Percentiles rank a stretch among this genome's conserved stretches.
phyloP scores from a whole-genome alignment of 495 filamentous ascomycete species.

The Neurospora pannonica region DNA sequence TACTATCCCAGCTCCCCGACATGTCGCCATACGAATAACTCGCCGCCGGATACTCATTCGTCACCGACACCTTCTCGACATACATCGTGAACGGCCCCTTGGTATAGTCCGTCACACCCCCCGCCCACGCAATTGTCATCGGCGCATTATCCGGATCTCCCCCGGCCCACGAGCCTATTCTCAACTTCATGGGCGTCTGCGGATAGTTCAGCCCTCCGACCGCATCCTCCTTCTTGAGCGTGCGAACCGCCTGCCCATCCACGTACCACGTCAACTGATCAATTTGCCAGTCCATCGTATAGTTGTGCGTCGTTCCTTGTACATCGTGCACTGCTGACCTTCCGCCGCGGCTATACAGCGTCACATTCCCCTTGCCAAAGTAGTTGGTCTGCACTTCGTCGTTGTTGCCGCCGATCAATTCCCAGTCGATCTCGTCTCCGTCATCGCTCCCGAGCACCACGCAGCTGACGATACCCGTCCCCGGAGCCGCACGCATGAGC shows the following conservation, averaged over 20 bases:
- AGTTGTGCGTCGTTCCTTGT: constrained; percentile 62
- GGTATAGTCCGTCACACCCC: constrained; percentile 63
- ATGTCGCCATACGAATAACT: constrained; percentile 61
- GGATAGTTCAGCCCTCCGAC: constrained; percentile 61
- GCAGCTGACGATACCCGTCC: constrained; percentile 64
- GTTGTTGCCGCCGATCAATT: constrained; percentile 56
- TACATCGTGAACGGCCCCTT: constrained; percentile 74
- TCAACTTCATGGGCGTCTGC: constrained; percentile 76
- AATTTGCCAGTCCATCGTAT: constrained; percentile 74
- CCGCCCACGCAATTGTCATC: constrained; percentile 81
- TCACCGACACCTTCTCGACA: constrained; percentile 57
- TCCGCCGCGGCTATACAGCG: constrained; percentile 59
- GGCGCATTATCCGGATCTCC: constrained; percentile 58
- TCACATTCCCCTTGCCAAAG: constrained; percentile 81
- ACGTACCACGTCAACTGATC: constrained; percentile 67
- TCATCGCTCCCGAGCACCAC: constrained; percentile 79
- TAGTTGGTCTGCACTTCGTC: constrained; percentile 77
- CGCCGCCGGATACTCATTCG: constrained; percentile 59
- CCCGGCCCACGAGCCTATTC: constrained; percentile 73
- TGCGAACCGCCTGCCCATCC: constrained; percentile 58
- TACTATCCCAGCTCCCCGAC: constrained; percentile 59
- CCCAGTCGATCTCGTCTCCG: constrained; percentile 90
- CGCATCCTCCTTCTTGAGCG: constrained; percentile 49
- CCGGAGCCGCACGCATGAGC: constrained; percentile 53
- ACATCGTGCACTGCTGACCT: constrained; percentile 49